Base-by-base conservation (phyloP, 2,329 filamentous ascomycete species). In the Aspergillus novoparasiticus region DNA sequence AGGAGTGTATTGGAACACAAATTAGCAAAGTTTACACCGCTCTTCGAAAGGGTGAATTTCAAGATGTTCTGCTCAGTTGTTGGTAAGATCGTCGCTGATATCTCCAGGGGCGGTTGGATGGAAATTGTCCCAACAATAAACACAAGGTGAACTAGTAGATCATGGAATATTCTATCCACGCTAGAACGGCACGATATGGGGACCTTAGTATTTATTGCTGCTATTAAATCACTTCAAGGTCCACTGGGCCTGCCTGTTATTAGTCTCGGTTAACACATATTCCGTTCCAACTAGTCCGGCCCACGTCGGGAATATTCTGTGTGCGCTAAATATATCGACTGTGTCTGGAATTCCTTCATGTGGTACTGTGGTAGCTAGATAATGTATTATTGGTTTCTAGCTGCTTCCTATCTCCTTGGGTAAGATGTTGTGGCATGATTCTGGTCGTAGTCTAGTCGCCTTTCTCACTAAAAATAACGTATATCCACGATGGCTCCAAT, bases 11-110 rank as follows among this genome's bases (percentile, higher is more conserved):
- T 32, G 72, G 72, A 3, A 68, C 71, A 12, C 61, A 69, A 26
- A 66, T 73, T 4, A 69, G 68, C 30, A 69, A 69, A 8, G 66
- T 75, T 39, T 75, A 75, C 61, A 54, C 65, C 12, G 68, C 71
- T 3, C 54, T 74, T 5, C 64, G 71, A 6, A 65, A 66, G 51
- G 71, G 72, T 2, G 34, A 41, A 23, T 53, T 66, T 3, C 46
- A 50, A 46, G 48, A 48, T 10, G 58, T 55, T 1, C 32, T 68
- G 8, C 28, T 57, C 3, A 43, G 53, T 10, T 57, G 59, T 19
- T 66, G 58, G 51, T 11, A 39, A 39, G 32, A 26, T 39, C 51
- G 21, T 39, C 32, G 51, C 8, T 23, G 21, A 16, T 16, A n/a
- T 55, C 6, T 36, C 26, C 51, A 41, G 34, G 51, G 51, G 32